Evolutionary conservation across 495 filamentous ascomycete species (phyloP).

Genomic region (Amphirosellinia nigrospora): DNA sequence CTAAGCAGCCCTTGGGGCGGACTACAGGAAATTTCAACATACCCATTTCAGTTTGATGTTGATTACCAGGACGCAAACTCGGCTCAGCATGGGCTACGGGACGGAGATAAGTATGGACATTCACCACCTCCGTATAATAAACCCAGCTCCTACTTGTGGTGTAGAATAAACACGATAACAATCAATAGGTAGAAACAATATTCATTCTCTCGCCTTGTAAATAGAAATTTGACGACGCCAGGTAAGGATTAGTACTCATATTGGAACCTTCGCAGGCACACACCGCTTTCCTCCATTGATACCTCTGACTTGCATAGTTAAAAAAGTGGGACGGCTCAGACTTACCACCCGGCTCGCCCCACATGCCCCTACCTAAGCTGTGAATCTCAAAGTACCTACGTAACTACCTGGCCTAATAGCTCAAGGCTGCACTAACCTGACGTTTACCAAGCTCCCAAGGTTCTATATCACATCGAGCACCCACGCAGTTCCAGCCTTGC

Average conservation of each 20-base stretch:
- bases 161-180: no score
- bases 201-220: no score
- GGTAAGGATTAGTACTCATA: no score
- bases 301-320: background rate
- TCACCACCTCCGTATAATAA: no score
- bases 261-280: background rate
- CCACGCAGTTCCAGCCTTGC: slow-evolving; percentile 22
- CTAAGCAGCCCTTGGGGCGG: background rate
- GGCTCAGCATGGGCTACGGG: background rate
- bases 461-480: slow-evolving; percentile 21
- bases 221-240: no score
- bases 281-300: no score
- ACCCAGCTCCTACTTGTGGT: no score
- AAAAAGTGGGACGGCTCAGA: background rate
- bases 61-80: background rate
- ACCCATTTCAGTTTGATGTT: background rate
- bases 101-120: no score
- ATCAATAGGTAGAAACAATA: no score
- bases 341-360: background rate
- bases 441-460: slow-evolving; percentile 27
- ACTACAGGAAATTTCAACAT: background rate
- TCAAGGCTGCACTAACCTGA: slow-evolving; percentile 48
- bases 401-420: background rate
- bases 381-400: background rate
- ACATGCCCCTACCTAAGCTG: background rate